Percentiles rank a stretch among this genome's conserved stretches.
Conservation (phyloP, 768 basidiomycete genomes). For the Trametes coccinea region DNA sequence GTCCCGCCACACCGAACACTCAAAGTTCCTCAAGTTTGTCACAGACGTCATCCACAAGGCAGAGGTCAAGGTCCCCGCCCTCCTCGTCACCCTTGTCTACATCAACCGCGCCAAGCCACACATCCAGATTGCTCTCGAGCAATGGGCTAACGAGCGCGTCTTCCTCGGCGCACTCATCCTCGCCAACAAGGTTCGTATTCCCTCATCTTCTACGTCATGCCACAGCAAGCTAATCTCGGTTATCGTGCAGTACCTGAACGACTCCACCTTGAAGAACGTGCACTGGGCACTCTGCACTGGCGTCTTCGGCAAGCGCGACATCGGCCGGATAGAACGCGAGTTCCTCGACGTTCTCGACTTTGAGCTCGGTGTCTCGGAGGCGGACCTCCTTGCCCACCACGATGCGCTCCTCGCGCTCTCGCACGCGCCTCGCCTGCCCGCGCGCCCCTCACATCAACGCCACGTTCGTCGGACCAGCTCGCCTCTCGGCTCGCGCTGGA, state of each 20-base stretch:
- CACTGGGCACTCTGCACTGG: slow-evolving; percentile 89
- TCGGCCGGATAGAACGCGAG: slow-evolving; percentile 80
- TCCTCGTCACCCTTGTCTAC: slow-evolving; percentile 74
- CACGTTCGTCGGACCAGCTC: slow-evolving; percentile 14
- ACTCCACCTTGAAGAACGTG: slow-evolving; percentile 87
- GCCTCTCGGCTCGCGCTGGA: slow-evolving; percentile 26
- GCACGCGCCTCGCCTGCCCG: slow-evolving; percentile 21
- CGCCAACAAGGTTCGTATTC: slow-evolving; percentile 69
- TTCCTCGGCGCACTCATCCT: slow-evolving; percentile 89
- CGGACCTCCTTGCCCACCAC: slow-evolving; percentile 56
- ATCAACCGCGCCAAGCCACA: slow-evolving; percentile 76
- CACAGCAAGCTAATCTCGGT: neutral
- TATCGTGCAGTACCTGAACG: slow-evolving; percentile 68
- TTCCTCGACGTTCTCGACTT: slow-evolving; percentile 80
- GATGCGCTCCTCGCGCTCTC: slow-evolving; percentile 35
- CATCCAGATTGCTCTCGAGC: slow-evolving; percentile 77
- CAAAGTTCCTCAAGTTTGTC: slow-evolving; percentile 65
- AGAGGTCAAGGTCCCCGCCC: slow-evolving; percentile 67
- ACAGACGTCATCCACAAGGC: slow-evolving; percentile 68
- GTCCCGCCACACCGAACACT: slow-evolving; percentile 50
- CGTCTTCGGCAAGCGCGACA: slow-evolving; percentile 79
- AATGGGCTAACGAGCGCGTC: slow-evolving; percentile 88
- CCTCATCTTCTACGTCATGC: slow-evolving; percentile 24
- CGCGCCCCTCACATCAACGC: slow-evolving; percentile 13
- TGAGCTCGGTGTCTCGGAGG: slow-evolving; percentile 64